Conservation (phyloP, 2,329 filamentous ascomycete genomes). For the Exophiala spinifera region DNA sequence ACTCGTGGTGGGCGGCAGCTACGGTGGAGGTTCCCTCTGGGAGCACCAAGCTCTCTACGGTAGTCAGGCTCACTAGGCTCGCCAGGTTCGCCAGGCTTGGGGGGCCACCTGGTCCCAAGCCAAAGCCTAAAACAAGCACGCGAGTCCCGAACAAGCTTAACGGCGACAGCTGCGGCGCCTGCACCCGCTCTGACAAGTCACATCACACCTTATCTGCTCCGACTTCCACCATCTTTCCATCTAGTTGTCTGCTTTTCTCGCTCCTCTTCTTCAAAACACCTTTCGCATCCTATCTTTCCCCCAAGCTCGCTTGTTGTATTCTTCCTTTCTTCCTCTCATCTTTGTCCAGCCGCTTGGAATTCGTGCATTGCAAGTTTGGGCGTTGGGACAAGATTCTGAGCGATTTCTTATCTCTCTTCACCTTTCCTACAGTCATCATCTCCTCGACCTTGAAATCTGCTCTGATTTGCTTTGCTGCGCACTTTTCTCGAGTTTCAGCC, state of each 20-base stretch:
- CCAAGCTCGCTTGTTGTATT: conserved; percentile 27
- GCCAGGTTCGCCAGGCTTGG: no score
- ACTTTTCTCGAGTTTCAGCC: background rate
- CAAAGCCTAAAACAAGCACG: background rate
- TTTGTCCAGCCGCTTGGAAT: conserved; percentile 26
- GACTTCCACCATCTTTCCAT: background rate
- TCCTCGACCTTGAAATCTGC: conserved; percentile 18
- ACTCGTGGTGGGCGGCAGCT: no score
- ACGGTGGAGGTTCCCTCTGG: no score
- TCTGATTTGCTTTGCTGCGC: conserved; percentile 19
- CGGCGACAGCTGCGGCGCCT: background rate
- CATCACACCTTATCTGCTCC: conserved; percentile 3
- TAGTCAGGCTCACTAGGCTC: no score
- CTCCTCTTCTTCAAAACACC: conserved; percentile 9
- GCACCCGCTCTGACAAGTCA: background rate
- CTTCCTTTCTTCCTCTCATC: conserved; percentile 22
- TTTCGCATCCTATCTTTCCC: conserved; percentile 13
- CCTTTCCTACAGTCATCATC: conserved; percentile 19
- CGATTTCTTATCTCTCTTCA: conserved; percentile 28
- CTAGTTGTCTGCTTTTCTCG: background rate
- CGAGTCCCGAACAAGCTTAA: background rate
- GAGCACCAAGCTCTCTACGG: no score
- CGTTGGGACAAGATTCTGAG: conserved; percentile 27
- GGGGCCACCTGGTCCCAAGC: background rate
- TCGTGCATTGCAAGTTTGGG: conserved; percentile 29